phyloP scores from a whole-genome alignment of 805 yeast genomes.

The Wickerhamomyces strasburgensis region DNA sequence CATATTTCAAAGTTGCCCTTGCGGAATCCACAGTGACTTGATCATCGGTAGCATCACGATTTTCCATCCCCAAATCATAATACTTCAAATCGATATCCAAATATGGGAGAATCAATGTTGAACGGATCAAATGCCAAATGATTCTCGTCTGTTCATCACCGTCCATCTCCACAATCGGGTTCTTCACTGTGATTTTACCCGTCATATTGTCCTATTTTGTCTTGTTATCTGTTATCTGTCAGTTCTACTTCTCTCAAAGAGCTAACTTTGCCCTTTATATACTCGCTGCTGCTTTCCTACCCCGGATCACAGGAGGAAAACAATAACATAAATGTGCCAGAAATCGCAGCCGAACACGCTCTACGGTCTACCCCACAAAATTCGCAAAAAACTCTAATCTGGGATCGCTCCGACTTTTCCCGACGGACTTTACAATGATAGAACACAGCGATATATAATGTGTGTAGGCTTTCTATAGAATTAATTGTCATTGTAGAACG shows the following conservation, averaged over 20 bases:
- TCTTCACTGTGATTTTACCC: conserved; percentile 67
- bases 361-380: neutral
- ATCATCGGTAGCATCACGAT: conserved; percentile 85
- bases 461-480: neutral
- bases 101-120: conserved; percentile 78
- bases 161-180: conserved; percentile 94
- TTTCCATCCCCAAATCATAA: conserved; percentile 83
- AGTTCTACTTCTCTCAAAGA: neutral
- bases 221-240: conserved; percentile 8
- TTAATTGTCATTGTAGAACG: conserved; percentile 13
- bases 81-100: conserved; percentile 84
- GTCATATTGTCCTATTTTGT: conserved; percentile 1
- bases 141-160: conserved; percentile 98
- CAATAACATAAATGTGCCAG: conserved; percentile 1
- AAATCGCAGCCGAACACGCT: conserved; percentile 2
- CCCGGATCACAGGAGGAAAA: neutral
- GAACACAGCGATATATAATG: neutral
- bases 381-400: too few relatives aligned
- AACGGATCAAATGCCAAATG: conserved; percentile 89
- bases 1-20: conserved; percentile 78
- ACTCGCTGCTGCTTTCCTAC: neutral
- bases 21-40: conserved; percentile 88
- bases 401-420: neutral
- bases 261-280: neutral
- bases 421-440: neutral